A percentile compares a stretch with the other conserved stretches of the same genome.
Evolutionary conservation across 352 stramenopile species (phyloP).

Genomic region (Blastocystis sp.): DNA sequence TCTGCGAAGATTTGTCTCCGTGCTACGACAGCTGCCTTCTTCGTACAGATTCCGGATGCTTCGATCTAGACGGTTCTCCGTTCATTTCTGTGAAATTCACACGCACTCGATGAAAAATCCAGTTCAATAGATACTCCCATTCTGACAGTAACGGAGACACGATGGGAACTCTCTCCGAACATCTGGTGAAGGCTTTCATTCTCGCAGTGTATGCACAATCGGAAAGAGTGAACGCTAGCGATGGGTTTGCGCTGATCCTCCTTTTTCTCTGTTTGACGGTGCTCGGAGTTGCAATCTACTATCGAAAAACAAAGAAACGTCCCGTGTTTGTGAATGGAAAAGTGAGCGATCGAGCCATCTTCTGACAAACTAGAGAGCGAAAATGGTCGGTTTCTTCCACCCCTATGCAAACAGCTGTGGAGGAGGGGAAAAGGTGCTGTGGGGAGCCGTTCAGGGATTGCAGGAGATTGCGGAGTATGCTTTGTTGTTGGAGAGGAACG

Average conservation of each 20-base stretch:
- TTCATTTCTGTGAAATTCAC: background rate
- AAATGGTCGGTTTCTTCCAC: conserved; percentile 78
- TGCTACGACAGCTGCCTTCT: background rate
- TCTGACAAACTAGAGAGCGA: conserved; percentile 6
- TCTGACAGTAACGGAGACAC: too few species aligned
- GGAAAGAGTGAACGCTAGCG: background rate
- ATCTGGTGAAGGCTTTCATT: background rate
- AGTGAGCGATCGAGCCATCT: background rate
- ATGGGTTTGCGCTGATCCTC: background rate
- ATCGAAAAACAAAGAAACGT: background rate
- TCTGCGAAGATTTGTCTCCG: too few species aligned
- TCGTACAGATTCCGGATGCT: background rate
- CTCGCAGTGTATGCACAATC: background rate
- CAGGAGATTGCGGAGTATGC: conserved; percentile 57
- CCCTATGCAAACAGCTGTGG: conserved; percentile 83
- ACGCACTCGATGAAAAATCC: background rate
- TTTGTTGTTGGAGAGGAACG: background rate
- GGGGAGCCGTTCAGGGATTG: conserved; percentile 81
- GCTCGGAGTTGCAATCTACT: conserved; percentile 14
- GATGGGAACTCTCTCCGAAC: background rate
- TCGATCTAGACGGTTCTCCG: background rate
- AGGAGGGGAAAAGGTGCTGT: conserved; percentile 92
- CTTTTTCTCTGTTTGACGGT: background rate
- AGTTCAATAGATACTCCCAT: background rate
- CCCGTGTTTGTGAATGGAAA: conserved; percentile 18